Base-by-base conservation (phyloP, 768 basidiomycete genomes). In the Leccinellum albellum region DNA sequence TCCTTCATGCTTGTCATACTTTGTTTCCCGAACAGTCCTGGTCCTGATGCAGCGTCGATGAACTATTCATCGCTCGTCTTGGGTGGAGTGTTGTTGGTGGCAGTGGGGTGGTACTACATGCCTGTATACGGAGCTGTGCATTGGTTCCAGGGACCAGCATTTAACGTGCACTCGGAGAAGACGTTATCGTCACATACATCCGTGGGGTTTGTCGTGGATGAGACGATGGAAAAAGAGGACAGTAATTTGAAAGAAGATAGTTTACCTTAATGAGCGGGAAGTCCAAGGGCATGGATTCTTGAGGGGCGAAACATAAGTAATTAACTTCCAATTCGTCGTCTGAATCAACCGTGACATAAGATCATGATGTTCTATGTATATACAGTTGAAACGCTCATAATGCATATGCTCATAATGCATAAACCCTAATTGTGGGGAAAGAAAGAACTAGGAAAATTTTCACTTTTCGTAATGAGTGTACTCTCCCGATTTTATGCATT, bases 1-100 rank as follows among this genome's bases (percentile, higher is more conserved):
- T n/a, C n/a, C n/a, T n/a, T n/a, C n/a, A n/a, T n/a, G n/a, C n/a
- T n/a, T n/a, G n/a, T n/a, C n/a, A n/a, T n/a, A n/a, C n/a, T n/a
- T n/a, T n/a, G n/a, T n/a, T n/a, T n/a, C n/a, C n/a, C n/a, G n/a
- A n/a, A n/a, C n/a, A n/a, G n/a, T n/a, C n/a, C n/a, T n/a, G n/a
- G n/a, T n/a, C n/a, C n/a, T n/a, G n/a, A 26, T 26, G 26, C 72
- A 1, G 67, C 74, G 14, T 71, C 74, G 49, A 88, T 91, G 88
- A 90, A 90, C 67, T 90, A 90, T 61, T 79, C 83, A 0, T 75
- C 84, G 29, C 82, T 86, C 20, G 86, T 91, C 3, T 72, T 84
- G 10, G 82, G 82, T 0, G 85, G 83, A 1, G 77, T 83, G 3
- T 69, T 88, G 55, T 40, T 76, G 6, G 76, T 89, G 17, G 78